Base-by-base conservation (phyloP, 495 filamentous ascomycete genomes). In the Neurospora tetraspora region DNA sequence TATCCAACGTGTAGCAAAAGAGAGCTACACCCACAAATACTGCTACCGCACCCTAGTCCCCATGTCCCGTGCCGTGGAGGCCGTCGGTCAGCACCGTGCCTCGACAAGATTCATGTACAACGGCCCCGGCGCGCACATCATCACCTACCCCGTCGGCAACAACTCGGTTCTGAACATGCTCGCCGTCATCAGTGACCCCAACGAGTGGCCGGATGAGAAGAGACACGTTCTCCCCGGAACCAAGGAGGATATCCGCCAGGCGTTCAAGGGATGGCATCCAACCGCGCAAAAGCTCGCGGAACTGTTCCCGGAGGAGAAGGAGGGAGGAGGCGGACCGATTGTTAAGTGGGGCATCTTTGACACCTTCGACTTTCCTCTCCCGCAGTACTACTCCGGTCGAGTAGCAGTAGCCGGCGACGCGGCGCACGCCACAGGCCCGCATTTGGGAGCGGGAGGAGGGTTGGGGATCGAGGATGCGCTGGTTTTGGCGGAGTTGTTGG, bases 301-400 rank as follows among this genome's bases (percentile, higher is more conserved):
- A 0, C 74, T 88, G 12, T 73, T 89, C 11, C 81, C 83, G 0
- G 81, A 83, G 1, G 53, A 81, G 6, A 4, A 10, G 0, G 53
- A 65, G 3, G 27, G 1, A 9, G 27, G 12, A 18, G 53, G 0
- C 12, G 53, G 53, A 14, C 20, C 20, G 68, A 76, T 87, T 68
- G 84, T 88, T 71, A 86, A 86, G 71, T 89, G 87, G 87, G 87
- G 77, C 0, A 81, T 89, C 7, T 89, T 89, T 70, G 88, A 89
- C 71, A 83, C 82, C 76, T 76, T 72, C 2, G 82, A 86, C 5
- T 72, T 82, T 18, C 87, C 86, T 1, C 81, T 80, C 0, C 77
- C 81, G 6, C 40, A 68, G 2, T 89, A 86, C 71, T 31, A 73
- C 23, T 68, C 68, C 2, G 85, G 83, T 0, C 73, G 78, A 16